phyloP scores from a whole-genome alignment of 176 grass and related monocot genomes.

The Musa beccarii region DNA sequence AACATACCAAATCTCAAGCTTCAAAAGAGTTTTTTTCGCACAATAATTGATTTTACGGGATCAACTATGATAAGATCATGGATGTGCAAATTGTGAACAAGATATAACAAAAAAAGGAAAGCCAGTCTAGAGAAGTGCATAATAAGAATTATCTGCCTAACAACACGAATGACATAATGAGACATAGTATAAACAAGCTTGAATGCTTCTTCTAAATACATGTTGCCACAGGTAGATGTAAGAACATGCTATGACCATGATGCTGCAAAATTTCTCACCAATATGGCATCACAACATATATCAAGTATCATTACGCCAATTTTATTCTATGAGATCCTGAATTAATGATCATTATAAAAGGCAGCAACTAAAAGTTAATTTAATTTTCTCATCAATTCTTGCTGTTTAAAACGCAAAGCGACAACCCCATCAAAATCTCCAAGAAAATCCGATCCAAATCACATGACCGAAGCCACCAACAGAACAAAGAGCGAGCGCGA shows the following conservation, averaged over 20 bases:
- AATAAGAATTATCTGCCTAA: no score
- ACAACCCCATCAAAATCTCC: background rate
- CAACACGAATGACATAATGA: no score
- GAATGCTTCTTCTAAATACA: no score
- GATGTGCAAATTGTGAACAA: background rate
- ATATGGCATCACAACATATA: background rate
- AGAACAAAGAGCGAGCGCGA: background rate
- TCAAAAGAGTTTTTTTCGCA: no score
- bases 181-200: no score
- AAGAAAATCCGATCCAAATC: background rate
- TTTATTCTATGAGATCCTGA: background rate
- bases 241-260: background rate
- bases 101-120: background rate
- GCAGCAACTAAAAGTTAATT: background rate
- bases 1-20: background rate
- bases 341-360: background rate
- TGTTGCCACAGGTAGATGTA: background rate
- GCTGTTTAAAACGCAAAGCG: background rate
- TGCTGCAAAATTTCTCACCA: background rate
- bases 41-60: no score
- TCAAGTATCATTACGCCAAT: background rate
- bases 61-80: background rate
- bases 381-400: background rate
- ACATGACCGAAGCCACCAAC: background rate
- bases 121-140: background rate